Base-by-base conservation (phyloP, 2,329 filamentous ascomycete species). In the Talaromyces rugulosus region DNA sequence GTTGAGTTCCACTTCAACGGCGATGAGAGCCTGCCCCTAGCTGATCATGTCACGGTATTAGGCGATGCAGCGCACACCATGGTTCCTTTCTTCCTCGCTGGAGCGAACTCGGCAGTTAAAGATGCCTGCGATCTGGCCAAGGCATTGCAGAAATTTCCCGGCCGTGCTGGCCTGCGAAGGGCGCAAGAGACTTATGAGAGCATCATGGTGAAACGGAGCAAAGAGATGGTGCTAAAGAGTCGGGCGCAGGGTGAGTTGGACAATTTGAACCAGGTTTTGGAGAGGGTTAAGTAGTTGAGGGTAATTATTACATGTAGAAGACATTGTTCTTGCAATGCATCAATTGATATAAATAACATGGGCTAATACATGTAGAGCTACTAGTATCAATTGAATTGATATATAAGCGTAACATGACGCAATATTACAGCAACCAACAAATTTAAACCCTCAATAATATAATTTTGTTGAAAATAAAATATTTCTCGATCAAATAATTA, bases 11-110 rank as follows among this genome's bases (percentile, higher is more conserved):
- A 47, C 9, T 47, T 47, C 18, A 47, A 47, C 5, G 44, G 44
- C 11, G 44, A 47, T 16, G 44, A 47, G 23, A 27, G 2, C 8
- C 18, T 47, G 8, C 44, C 44, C 11, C 18, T 47, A 3, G 44
- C 44, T 27, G 44, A 47, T 27, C 44, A 47, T 27, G 52, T 61
- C n/a, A 60, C 59, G 6, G 33, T 60, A 2, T 16, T 60, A 11
- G 59, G 59, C 5, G 59, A 60, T 30, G 59, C 59, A 2, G 59
- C 59, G 12, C 52, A 56, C 42, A 56, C 67, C 31, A 66, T 65
- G 63, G 62, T 61, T 7, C 66, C 66, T 11, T 68, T 65, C 54
- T 65, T 60, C 14, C 65, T 65, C 4, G 61, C 63, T 12, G 67
- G 67, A 11, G 66, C 66, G 36, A 67, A 67, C 34, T 52, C 59